phyloP scores from a whole-genome alignment of 805 yeast genomes.

The Debaryomyces prosopidis region DNA sequence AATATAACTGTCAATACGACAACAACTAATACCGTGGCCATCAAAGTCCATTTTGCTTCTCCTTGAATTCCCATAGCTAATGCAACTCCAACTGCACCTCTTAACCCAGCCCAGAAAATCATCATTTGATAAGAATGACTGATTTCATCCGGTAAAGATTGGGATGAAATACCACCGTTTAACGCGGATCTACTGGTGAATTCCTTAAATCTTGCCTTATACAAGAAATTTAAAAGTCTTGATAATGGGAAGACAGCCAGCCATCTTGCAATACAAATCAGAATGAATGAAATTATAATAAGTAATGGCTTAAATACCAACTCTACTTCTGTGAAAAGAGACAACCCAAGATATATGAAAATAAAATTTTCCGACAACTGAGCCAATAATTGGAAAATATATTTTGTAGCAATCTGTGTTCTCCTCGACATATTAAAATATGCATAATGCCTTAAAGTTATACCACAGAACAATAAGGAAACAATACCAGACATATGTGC shows the following conservation, averaged over 20 bases:
- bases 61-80: slow-evolving; percentile 97
- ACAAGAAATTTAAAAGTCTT: slow-evolving; percentile 75
- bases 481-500: slow-evolving; percentile 99
- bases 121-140: slow-evolving; percentile 96
- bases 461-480: slow-evolving; percentile 91
- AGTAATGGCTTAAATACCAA: slow-evolving; percentile 90
- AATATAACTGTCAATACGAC: slow-evolving; percentile 94
- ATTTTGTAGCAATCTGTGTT: slow-evolving; percentile 94
- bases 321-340: slow-evolving; percentile 94
- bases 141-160: slow-evolving; percentile 74
- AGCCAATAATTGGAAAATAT: slow-evolving; percentile 90
- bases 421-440: slow-evolving; percentile 96
- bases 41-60: slow-evolving; percentile 79
- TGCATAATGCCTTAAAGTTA: slow-evolving; percentile 94
- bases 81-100: slow-evolving; percentile 99
- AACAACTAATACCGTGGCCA: slow-evolving; percentile 95
- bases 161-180: slow-evolving; percentile 42
- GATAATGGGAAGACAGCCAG: slow-evolving; percentile 96
- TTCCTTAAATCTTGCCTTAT: slow-evolving; percentile 55
- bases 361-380: slow-evolving; percentile 96
- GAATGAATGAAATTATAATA: slow-evolving; percentile 84
- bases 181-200: slow-evolving; percentile 26
- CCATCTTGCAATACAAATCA: slow-evolving; percentile 95
- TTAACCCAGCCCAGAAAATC: slow-evolving; percentile 98
- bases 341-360: slow-evolving; percentile 90